Percentiles rank a stretch among this genome's conserved stretches.
phyloP scores from a whole-genome alignment of 2,329 filamentous ascomycete species.

The Paecilomyces dactylethromorphus region DNA sequence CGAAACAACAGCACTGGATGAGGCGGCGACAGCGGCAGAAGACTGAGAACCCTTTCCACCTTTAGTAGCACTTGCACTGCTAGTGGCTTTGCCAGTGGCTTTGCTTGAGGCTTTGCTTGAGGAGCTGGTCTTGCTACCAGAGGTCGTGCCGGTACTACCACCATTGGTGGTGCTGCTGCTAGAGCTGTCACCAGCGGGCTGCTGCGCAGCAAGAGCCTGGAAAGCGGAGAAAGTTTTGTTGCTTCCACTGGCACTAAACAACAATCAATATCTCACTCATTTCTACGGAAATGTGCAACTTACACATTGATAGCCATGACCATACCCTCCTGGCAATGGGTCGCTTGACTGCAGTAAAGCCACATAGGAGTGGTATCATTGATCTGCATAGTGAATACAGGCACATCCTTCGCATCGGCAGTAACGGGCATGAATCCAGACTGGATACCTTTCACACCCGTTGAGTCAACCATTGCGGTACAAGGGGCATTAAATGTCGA shows the following conservation, averaged over 20 bases:
- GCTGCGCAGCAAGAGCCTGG: conserved; percentile 2
- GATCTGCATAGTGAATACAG: conserved; percentile 65
- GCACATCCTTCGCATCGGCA: conserved; percentile 44
- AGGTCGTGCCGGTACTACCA: neutral
- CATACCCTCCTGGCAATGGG: conserved; percentile 70
- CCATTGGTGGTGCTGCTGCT: neutral
- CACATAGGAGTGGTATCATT: conserved; percentile 64
- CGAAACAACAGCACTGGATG: neutral
- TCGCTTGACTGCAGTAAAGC: conserved; percentile 68
- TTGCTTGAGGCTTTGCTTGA: neutral
- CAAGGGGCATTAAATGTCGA: conserved; percentile 68
- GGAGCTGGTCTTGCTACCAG: neutral
- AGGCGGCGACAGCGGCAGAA: neutral
- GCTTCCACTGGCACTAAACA: conserved; percentile 1
- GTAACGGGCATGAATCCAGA: conserved; percentile 48
- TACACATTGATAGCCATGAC: conserved; percentile 69
- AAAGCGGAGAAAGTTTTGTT: conserved; percentile 5
- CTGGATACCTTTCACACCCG: conserved; percentile 54
- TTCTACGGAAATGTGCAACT: conserved; percentile 21
- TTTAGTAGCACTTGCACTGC: neutral
- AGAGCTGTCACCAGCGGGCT: neutral
- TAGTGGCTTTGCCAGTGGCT: neutral
- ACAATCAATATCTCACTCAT: neutral
- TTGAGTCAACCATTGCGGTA: conserved; percentile 50
- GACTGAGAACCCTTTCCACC: neutral